A percentile compares a stretch with the other conserved stretches of the same genome.
Evolutionary conservation across 345 rosid genomes (phyloP).

Genomic region (Eucalyptus lansdowneana): DNA sequence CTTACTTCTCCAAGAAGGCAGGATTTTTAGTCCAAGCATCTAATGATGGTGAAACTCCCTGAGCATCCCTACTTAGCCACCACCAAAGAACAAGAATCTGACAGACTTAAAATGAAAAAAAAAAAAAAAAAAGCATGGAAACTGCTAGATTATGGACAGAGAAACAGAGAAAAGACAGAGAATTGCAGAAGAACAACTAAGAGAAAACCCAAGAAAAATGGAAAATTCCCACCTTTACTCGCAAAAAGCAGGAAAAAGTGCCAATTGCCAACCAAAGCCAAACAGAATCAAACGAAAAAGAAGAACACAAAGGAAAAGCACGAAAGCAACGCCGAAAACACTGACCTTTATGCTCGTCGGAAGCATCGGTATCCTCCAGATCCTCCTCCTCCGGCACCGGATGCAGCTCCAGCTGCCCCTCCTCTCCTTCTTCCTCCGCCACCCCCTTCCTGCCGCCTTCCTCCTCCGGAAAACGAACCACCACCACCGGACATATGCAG

Average conservation of each 20-base stretch:
- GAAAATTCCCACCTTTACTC: background rate
- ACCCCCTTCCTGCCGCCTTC: background rate
- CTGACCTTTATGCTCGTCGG: slow-evolving; percentile 5
- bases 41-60: background rate
- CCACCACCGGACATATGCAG: slow-evolving; percentile 80
- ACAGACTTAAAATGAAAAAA: too few relatives aligned
- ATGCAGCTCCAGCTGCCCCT: slow-evolving; percentile 16
- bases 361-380: slow-evolving; percentile 32
- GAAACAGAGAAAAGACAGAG: background rate
- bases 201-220: background rate
- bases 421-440: background rate
- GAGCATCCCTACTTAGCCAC: background rate
- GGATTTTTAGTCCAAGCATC: background rate
- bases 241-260: background rate
- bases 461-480: slow-evolving; percentile 24
- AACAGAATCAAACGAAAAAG: background rate
- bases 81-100: background rate
- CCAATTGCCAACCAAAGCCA: background rate
- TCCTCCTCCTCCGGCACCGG: slow-evolving; percentile 63
- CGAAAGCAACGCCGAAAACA: background rate
- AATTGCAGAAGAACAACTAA: background rate
- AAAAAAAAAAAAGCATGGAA: too few relatives aligned
- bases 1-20: background rate
- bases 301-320: background rate
- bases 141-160: background rate